Percentiles rank a stretch among this genome's conserved stretches.
phyloP scores from a whole-genome alignment of 2,329 filamentous ascomycete genomes.

The Curvularia verruculosa region DNA sequence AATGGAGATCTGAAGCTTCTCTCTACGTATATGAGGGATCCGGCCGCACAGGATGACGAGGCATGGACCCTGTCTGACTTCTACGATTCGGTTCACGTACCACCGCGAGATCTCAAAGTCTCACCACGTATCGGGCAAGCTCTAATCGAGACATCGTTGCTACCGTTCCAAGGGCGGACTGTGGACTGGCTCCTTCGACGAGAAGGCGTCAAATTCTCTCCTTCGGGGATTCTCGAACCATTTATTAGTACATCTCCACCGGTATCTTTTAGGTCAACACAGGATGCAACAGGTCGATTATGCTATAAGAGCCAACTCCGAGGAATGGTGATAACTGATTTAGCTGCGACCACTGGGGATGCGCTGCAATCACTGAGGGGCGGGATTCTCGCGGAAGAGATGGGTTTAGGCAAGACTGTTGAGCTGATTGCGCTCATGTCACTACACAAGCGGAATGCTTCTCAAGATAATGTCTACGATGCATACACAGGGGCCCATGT shows the following conservation, averaged over 20 bases:
- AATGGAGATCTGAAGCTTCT: conserved; percentile 37
- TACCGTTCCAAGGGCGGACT: conserved; percentile 74
- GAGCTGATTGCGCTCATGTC: conserved; percentile 75
- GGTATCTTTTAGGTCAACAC: conserved; percentile 53
- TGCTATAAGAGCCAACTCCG: conserved; percentile 69
- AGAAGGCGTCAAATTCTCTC: conserved; percentile 64
- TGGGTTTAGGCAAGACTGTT: conserved; percentile 82
- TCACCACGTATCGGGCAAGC: conserved; percentile 40
- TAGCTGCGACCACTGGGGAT: conserved; percentile 51
- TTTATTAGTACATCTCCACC: conserved; percentile 33
- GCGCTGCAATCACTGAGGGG: conserved; percentile 54
- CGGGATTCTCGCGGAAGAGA: conserved; percentile 78
- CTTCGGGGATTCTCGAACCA: conserved; percentile 21
- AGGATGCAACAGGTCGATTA: conserved; percentile 55
- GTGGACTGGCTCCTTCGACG: conserved; percentile 72
- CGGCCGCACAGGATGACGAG: conserved; percentile 14
- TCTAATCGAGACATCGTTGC: conserved; percentile 57
- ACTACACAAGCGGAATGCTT: conserved; percentile 59
- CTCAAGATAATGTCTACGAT: conserved; percentile 42
- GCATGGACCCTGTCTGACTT: conserved; percentile 64
- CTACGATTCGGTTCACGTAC: conserved; percentile 71
- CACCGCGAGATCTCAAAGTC: conserved; percentile 52
- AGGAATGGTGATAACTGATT: conserved; percentile 62
- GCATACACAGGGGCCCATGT: conserved; percentile 54
- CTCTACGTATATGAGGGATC: conserved; percentile 29